Evolutionary conservation across 202 grass and related monocot genomes (phyloP).

Genomic region (Tripidium arundinaceum): DNA sequence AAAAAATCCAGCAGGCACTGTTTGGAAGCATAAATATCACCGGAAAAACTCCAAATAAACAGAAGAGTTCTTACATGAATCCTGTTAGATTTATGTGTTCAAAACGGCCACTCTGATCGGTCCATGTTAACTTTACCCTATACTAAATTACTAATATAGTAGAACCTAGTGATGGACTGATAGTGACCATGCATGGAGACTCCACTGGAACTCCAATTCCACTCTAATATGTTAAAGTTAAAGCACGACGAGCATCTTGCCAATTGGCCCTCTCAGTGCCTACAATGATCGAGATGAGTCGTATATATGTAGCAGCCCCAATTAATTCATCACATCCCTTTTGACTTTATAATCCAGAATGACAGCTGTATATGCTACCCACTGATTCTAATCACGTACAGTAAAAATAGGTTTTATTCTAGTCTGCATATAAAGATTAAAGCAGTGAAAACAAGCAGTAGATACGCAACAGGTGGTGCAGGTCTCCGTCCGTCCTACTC

Average conservation of each 20-base stretch:
- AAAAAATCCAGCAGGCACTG: neutral
- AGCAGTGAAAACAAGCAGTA: neutral
- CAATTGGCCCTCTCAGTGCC: no score
- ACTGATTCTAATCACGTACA: slow-evolving; percentile 4
- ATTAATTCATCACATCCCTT: neutral
- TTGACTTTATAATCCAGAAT: slow-evolving; percentile 13
- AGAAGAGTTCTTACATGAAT: neutral
- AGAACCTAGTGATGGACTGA: neutral
- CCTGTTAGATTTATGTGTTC: neutral
- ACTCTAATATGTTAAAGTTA: no score
- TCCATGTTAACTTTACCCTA: neutral
- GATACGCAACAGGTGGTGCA: slow-evolving; percentile 10
- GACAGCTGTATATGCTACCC: neutral
- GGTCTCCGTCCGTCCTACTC: slow-evolving; percentile 15
- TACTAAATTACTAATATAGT: neutral
- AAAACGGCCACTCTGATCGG: neutral
- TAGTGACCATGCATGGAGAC: neutral
- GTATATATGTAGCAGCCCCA: neutral
- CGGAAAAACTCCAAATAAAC: neutral
- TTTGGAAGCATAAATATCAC: neutral
- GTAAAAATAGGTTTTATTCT: neutral
- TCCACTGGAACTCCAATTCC: neutral
- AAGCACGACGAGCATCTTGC: no score
- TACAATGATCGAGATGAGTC: slow-evolving; percentile 8
- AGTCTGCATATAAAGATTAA: slow-evolving; percentile 4